Conservation (phyloP, 176 grass and related monocot genomes). For the Aechmea fasciata region DNA sequence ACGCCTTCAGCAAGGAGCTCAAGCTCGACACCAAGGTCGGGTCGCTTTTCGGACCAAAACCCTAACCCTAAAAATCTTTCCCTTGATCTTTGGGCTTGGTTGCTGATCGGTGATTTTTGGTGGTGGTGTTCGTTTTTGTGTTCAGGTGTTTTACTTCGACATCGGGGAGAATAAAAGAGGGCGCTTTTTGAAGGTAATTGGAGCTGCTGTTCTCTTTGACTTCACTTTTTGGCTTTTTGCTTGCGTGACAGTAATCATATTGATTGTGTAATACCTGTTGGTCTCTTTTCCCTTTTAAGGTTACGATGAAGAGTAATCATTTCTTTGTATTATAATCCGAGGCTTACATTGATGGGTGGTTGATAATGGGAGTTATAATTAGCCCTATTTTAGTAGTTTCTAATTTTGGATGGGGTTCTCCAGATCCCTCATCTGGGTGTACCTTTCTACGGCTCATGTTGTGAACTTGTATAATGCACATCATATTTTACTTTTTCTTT, state of each 20-base stretch:
- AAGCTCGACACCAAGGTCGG: constrained; percentile 78
- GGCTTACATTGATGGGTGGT: too few species aligned
- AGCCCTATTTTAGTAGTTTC: too few species aligned
- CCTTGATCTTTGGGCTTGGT: constrained; percentile 14
- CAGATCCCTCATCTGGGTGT: too few species aligned
- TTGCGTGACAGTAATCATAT: not conserved
- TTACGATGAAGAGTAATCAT: not conserved
- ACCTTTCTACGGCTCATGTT: too few species aligned
- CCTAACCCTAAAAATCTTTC: not conserved
- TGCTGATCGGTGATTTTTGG: not conserved
- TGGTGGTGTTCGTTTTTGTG: constrained; percentile 3
- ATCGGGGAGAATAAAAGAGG: constrained; percentile 98
- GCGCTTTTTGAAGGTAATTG: constrained; percentile 81
- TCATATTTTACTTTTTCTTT: too few species aligned
- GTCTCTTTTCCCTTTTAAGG: not conserved
- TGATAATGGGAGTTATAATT: too few species aligned
- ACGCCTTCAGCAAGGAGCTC: constrained; percentile 93
- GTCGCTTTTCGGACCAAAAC: not conserved
- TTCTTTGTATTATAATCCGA: not conserved
- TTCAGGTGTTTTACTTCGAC: constrained; percentile 93
- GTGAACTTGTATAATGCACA: too few species aligned
- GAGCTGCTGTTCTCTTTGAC: not conserved
- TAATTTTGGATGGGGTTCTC: too few species aligned
- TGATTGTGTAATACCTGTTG: not conserved
- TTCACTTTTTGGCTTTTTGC: not conserved